Conservation (phyloP, 176 grass and related monocot genomes). For the Tillandsia leiboldiana region DNA sequence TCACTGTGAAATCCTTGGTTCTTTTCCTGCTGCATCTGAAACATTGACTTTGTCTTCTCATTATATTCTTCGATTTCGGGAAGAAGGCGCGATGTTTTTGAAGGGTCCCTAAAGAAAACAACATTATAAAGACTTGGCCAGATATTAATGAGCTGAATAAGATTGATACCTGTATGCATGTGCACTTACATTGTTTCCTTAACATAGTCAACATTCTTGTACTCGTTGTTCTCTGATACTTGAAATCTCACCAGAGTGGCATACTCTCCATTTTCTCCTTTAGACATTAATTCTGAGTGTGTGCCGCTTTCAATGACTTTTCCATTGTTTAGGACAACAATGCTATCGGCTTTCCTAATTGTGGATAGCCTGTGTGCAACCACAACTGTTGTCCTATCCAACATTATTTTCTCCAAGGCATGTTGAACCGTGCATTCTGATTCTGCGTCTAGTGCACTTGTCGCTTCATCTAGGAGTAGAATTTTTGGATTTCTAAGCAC, state of each 20-base stretch:
- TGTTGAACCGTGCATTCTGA: constrained; percentile 93
- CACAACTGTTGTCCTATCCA: constrained; percentile 85
- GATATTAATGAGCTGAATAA: constrained; percentile 50
- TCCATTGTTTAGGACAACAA: constrained; percentile 85
- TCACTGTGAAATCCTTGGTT: too few species aligned
- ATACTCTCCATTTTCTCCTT: constrained; percentile 75
- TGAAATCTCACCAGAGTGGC: constrained; percentile 83
- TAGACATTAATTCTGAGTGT: constrained; percentile 70
- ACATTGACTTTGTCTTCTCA: too few species aligned
- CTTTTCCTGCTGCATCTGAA: too few species aligned
- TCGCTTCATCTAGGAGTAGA: constrained; percentile 96
- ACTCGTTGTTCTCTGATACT: constrained; percentile 57
- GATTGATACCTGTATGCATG: constrained; percentile 39
- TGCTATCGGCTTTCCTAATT: constrained; percentile 84
- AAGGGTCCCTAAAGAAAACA: too few species aligned
- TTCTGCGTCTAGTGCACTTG: constrained; percentile 90
- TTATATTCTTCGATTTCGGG: too few species aligned
- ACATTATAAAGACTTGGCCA: too few species aligned
- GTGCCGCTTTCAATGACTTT: constrained; percentile 92
- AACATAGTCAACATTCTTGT: neutral
- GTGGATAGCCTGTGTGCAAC: constrained; percentile 91
- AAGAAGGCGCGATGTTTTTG: too few species aligned
- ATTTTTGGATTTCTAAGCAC: constrained; percentile 96
- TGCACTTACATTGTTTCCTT: too few species aligned
- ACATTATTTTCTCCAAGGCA: constrained; percentile 89